phyloP scores from a whole-genome alignment of 192 early-diverging fungal genomes.

The Entomortierella chlamydospora region DNA sequence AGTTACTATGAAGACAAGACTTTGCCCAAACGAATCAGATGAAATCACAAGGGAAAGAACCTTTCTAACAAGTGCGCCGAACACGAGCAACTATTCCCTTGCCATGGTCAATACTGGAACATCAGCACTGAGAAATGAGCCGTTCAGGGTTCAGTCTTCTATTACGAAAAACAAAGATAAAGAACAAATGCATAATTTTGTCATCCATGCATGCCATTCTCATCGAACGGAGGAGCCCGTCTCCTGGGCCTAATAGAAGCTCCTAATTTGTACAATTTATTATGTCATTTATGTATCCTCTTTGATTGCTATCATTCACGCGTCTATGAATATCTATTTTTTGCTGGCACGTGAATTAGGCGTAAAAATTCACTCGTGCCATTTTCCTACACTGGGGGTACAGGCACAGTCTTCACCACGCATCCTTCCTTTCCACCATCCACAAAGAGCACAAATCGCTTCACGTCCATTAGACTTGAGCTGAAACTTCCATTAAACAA shows the following conservation, averaged over 20 bases:
- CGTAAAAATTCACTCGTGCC: too few species aligned
- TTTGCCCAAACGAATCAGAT: background rate
- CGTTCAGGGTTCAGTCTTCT: background rate
- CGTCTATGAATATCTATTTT: too few species aligned
- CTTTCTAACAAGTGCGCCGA: too few species aligned
- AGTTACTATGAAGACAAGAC: background rate
- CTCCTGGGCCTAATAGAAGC: background rate
- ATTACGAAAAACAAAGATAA: background rate
- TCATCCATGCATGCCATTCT: background rate
- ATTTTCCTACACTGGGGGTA: constrained; percentile 19
- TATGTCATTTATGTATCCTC: too few species aligned
- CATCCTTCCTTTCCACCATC: constrained; percentile 46
- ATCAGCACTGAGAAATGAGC: background rate
- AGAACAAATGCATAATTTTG: background rate
- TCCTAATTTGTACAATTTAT: too few species aligned
- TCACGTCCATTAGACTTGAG: constrained; percentile 17
- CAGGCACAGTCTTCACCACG: constrained; percentile 46
- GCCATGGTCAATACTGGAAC: too few species aligned
- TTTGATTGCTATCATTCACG: background rate
- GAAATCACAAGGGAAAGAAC: background rate
- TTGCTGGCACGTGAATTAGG: background rate
- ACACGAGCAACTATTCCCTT: too few species aligned
- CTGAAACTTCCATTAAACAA: constrained; percentile 17
- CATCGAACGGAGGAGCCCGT: background rate
- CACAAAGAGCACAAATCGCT: constrained; percentile 45